Percentiles rank a stretch among this genome's conserved stretches.
Evolutionary conservation across 495 filamentous ascomycete genomes (phyloP).

Genomic region (Penicillium paxilli): DNA sequence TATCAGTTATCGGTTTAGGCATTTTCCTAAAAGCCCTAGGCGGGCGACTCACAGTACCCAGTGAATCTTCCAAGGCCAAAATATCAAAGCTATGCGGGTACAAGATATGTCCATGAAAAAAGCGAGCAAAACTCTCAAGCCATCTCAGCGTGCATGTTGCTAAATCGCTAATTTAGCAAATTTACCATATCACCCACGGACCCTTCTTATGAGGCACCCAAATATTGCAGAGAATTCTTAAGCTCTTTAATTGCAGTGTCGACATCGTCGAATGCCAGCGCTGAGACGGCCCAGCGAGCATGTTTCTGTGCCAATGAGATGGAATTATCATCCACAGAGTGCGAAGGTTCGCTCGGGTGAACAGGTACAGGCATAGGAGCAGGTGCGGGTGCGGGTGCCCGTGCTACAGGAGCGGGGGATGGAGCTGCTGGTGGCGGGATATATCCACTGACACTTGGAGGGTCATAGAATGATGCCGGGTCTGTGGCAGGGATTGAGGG

Average conservation of each 20-base stretch:
- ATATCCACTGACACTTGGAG: conserved; percentile 18
- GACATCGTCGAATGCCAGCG: conserved; percentile 94
- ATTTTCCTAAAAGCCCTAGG: too few relatives aligned
- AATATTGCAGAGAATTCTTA: conserved; percentile 61
- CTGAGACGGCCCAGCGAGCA: conserved; percentile 95
- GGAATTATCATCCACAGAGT: conserved; percentile 66
- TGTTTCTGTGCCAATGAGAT: conserved; percentile 87
- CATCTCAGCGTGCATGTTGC: neutral
- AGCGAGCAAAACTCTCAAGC: too few relatives aligned
- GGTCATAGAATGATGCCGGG: conserved; percentile 34
- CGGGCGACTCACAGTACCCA: too few relatives aligned
- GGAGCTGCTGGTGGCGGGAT: conserved; percentile 25
- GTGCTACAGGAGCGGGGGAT: conserved; percentile 18
- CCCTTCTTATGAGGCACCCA: conserved; percentile 35
- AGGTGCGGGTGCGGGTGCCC: conserved; percentile 13
- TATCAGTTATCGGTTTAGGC: too few relatives aligned
- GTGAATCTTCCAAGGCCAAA: too few relatives aligned
- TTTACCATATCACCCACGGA: neutral
- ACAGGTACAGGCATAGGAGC: conserved; percentile 22
- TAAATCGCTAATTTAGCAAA: neutral
- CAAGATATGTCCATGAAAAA: too few relatives aligned
- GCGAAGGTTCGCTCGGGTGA: conserved; percentile 23
- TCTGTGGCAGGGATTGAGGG: conserved; percentile 29
- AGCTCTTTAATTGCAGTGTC: conserved; percentile 87
- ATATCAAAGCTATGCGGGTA: too few relatives aligned